Conservation (phyloP, 2,329 filamentous ascomycete genomes). For the Sclerotinia borealis region DNA sequence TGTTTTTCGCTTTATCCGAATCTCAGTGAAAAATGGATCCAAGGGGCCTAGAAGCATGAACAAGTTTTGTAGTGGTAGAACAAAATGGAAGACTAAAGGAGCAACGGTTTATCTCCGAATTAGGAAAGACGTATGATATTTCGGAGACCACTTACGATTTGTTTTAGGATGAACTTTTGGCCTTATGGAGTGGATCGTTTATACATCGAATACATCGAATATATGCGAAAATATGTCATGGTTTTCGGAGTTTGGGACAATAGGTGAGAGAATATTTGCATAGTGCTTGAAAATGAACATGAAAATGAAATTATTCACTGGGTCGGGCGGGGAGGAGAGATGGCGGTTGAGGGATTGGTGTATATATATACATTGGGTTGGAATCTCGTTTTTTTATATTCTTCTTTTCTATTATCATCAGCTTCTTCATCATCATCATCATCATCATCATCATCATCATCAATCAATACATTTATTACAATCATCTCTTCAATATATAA, state of each 20-base stretch:
- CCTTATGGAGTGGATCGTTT: slow-evolving; percentile 6
- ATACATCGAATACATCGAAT: no score
- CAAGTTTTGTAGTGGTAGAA: background rate
- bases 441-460: slow-evolving; percentile 6
- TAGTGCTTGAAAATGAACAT: background rate
- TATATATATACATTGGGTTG: slow-evolving; percentile 5
- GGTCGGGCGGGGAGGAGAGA: background rate
- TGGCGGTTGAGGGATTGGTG: background rate
- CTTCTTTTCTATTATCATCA: slow-evolving; percentile 2
- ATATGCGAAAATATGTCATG: background rate
- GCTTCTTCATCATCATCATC: slow-evolving; percentile 2
- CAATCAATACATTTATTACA: background rate
- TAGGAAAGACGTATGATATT: background rate
- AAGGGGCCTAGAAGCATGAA: no score
- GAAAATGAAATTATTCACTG: no score
- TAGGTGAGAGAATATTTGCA: background rate
- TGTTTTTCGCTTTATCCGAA: background rate
- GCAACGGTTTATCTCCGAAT: background rate
- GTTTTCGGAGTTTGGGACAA: slow-evolving; percentile 3
- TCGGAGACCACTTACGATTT: background rate
- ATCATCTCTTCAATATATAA: background rate
- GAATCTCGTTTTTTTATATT: background rate
- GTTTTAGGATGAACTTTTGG: background rate
- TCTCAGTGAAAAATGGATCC: background rate
- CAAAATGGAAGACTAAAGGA: background rate